Conservation (phyloP, 305 asterid genomes). For the Fraxinus dipetala region DNA sequence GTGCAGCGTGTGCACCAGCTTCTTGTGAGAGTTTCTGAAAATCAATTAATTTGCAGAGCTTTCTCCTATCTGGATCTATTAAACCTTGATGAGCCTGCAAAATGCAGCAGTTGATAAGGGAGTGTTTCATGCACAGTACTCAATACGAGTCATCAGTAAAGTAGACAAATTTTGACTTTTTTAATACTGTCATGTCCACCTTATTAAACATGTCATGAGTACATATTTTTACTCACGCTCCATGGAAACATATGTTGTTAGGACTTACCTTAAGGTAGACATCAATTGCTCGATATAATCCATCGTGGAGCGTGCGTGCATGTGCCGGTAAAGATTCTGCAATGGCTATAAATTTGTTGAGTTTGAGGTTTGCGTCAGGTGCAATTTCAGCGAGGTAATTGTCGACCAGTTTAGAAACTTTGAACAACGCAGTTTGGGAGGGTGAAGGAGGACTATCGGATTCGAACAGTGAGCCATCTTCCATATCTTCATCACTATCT, state of each 20-base stretch:
- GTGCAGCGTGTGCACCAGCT: slow-evolving; percentile 95
- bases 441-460: slow-evolving; percentile 62
- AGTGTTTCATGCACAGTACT: background rate
- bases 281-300: slow-evolving; percentile 75
- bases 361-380: slow-evolving; percentile 75
- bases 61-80: slow-evolving; percentile 68
- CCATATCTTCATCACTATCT: slow-evolving; percentile 83
- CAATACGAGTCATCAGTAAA: background rate
- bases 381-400: slow-evolving; percentile 80
- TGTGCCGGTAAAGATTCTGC: slow-evolving; percentile 75
- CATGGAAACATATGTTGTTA: background rate
- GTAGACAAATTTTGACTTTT: background rate
- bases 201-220: background rate
- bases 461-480: slow-evolving; percentile 62
- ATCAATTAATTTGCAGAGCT: slow-evolving; percentile 72
- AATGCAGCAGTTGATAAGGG: background rate
- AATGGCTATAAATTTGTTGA: slow-evolving; percentile 66
- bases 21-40: slow-evolving; percentile 82
- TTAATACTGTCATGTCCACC: background rate
- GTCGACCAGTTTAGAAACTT: slow-evolving; percentile 77
- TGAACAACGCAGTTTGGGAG: slow-evolving; percentile 63
- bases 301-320: slow-evolving; percentile 67
- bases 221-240: background rate
- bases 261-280: slow-evolving; percentile 75
- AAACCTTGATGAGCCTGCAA: slow-evolving; percentile 72